Conservation (phyloP, 78 protist species). For the Diacronema lutheri region DNA sequence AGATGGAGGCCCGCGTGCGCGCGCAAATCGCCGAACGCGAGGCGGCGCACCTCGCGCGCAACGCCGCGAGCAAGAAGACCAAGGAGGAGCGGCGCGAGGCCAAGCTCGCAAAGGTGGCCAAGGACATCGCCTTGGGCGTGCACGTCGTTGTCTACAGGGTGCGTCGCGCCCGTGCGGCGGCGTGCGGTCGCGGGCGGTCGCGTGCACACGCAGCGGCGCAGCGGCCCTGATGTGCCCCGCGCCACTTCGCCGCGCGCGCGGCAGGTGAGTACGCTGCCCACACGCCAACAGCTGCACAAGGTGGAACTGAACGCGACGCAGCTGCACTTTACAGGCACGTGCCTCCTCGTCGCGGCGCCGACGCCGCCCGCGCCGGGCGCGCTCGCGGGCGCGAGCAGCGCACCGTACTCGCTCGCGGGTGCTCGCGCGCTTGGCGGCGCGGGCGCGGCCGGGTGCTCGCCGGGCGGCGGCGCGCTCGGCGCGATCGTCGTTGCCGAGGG, state of each 20-base stretch:
- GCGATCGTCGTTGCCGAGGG: constrained; percentile 27
- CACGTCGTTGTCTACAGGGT: background rate
- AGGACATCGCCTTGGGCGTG: constrained; percentile 13
- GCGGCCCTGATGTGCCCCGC: too few relatives aligned
- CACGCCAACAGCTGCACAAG: background rate
- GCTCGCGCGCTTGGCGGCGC: too few relatives aligned
- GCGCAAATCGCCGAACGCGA: constrained; percentile 39
- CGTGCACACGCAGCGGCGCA: too few relatives aligned
- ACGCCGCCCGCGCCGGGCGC: too few relatives aligned
- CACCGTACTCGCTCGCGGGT: too few relatives aligned
- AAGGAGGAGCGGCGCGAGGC: constrained; percentile 53
- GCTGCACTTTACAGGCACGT: constrained; percentile 21
- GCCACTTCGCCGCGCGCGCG: too few relatives aligned
- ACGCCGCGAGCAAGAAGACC: constrained; percentile 42
- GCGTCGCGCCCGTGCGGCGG: too few relatives aligned
- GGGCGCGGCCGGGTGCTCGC: too few relatives aligned
- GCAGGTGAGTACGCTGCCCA: too few relatives aligned
- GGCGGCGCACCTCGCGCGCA: constrained; percentile 6
- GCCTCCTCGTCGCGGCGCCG: background rate
- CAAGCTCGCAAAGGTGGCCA: constrained; percentile 11
- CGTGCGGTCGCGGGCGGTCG: too few relatives aligned
- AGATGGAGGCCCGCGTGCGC: constrained; percentile 19
- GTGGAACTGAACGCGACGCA: constrained; percentile 36
- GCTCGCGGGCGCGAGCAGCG: too few relatives aligned
- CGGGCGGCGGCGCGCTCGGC: too few relatives aligned